Percentiles rank a stretch among this genome's conserved stretches.
Conservation (phyloP, 2,329 filamentous ascomycete species). For the Zymoseptoria tritici region DNA sequence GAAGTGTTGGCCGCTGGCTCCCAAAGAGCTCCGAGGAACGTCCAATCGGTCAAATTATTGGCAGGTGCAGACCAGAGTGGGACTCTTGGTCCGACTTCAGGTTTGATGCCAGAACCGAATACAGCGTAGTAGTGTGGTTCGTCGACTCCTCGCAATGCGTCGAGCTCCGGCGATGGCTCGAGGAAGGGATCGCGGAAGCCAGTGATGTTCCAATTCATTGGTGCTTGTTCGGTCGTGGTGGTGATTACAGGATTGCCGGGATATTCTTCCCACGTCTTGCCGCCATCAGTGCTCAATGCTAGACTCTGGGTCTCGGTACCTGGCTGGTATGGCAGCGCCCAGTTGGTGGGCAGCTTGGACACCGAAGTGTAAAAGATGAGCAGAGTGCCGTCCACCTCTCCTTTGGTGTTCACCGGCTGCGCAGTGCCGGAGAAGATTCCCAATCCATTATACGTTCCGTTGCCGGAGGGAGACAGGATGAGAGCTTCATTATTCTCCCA, state of each 20-base stretch:
- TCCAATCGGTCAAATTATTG: constrained; percentile 40
- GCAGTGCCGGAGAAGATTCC: constrained; percentile 48
- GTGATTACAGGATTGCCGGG: constrained; percentile 41
- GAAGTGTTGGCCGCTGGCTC: constrained; percentile 37
- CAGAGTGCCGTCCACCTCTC: constrained; percentile 40
- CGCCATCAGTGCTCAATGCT: constrained; percentile 40
- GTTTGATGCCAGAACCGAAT: constrained; percentile 41
- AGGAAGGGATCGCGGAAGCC: constrained; percentile 35
- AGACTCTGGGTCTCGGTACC: constrained; percentile 42
- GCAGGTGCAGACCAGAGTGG: constrained; percentile 41
- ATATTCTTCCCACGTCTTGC: constrained; percentile 42
- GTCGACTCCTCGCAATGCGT: constrained; percentile 33
- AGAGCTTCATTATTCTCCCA: constrained; percentile 40
- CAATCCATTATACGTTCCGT: constrained; percentile 42
- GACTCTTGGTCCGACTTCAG: constrained; percentile 39
- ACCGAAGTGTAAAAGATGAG: constrained; percentile 44
- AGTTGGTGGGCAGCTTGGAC: constrained; percentile 39
- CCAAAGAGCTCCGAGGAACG: constrained; percentile 41
- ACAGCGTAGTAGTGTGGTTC: constrained; percentile 42
- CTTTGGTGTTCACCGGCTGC: constrained; percentile 42
- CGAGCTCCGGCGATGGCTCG: constrained; percentile 34
- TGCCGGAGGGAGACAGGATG: constrained; percentile 34
- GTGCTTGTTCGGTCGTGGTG: constrained; percentile 27
- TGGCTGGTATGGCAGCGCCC: constrained; percentile 37
- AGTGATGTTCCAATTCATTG: constrained; percentile 41